Percentiles rank a stretch among this genome's conserved stretches.
phyloP scores from a whole-genome alignment of 371 early-diverging fungal species.

The Mucor indicus region DNA sequence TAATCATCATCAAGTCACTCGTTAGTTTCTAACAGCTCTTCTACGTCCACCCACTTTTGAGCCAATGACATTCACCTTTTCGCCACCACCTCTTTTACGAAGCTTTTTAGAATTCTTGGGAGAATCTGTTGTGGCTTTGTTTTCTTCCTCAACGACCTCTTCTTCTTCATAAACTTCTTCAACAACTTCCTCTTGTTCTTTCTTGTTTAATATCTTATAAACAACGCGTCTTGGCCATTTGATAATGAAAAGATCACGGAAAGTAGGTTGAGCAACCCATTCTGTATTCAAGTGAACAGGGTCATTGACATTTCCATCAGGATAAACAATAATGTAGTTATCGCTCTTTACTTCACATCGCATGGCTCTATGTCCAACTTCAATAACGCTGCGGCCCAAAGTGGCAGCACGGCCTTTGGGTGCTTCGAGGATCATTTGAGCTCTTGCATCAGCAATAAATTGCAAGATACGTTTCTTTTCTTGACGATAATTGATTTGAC shows the following conservation, averaged over 20 bases:
- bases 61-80: constrained; percentile 25
- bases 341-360: constrained; percentile 47
- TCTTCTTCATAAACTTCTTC: constrained; percentile 13
- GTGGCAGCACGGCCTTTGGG: constrained; percentile 44
- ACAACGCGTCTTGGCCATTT: constrained; percentile 21
- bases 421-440: constrained; percentile 27
- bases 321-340: constrained; percentile 35
- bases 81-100: constrained; percentile 20
- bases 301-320: constrained; percentile 20
- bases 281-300: constrained; percentile 36
- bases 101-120: constrained; percentile 16
- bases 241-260: constrained; percentile 25
- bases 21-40: constrained; percentile 22
- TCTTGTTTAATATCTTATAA: constrained; percentile 16
- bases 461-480: constrained; percentile 56
- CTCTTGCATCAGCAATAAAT: constrained; percentile 39
- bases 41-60: constrained; percentile 43
- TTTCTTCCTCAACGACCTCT: constrained; percentile 4
- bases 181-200: constrained; percentile 8
- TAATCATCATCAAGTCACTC: no score
- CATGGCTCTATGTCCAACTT: constrained; percentile 31
- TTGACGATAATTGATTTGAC: constrained; percentile 60
- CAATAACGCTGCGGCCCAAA: constrained; percentile 37
- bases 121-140: constrained; percentile 1
- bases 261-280: constrained; percentile 28